These are phyloP conservation scores for Jackrogersella multiformis DNA, from an alignment of 495 filamentous ascomycete species.

Conservation along the genomic window DNA sequence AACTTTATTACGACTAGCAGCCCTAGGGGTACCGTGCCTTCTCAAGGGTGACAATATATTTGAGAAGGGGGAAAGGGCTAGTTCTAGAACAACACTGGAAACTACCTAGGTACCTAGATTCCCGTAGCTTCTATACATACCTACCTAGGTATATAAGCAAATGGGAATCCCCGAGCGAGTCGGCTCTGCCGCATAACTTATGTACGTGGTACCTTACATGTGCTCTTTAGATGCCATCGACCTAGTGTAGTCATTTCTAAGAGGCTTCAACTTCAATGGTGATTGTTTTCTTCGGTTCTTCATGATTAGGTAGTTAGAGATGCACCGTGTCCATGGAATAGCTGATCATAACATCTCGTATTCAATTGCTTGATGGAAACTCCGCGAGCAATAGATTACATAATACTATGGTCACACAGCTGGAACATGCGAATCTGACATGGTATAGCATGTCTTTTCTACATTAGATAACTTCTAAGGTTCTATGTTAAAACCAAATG, in stretches of 20 bases:
- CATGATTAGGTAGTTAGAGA: too few relatives aligned
- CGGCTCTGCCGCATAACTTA: background rate
- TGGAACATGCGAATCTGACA: too few relatives aligned
- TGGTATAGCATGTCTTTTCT: too few relatives aligned
- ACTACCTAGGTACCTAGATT: too few relatives aligned
- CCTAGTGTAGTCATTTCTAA: background rate
- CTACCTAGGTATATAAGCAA: background rate
- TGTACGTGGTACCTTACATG: constrained; percentile 1
- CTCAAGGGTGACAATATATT: background rate
- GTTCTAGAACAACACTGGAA: too few relatives aligned
- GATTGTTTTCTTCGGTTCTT: too few relatives aligned
- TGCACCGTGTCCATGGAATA: background rate
- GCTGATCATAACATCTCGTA: background rate
- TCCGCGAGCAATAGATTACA: background rate
- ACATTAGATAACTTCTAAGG: too few relatives aligned
- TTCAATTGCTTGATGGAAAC: background rate
- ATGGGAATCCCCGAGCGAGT: background rate
- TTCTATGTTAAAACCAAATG: too few relatives aligned
- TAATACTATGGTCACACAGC: background rate
- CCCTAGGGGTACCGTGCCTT: too few relatives aligned
- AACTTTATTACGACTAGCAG: constrained; percentile 10
- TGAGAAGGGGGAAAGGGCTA: background rate
- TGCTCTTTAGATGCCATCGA: background rate
- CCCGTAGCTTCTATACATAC: background rate
- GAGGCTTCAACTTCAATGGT: background rate